Evolutionary conservation across 1,284 basidiomycete species (phyloP), one percentile per base, ranked within the genome.

Genomic region (Cryptococcus maquisensis): DNA sequence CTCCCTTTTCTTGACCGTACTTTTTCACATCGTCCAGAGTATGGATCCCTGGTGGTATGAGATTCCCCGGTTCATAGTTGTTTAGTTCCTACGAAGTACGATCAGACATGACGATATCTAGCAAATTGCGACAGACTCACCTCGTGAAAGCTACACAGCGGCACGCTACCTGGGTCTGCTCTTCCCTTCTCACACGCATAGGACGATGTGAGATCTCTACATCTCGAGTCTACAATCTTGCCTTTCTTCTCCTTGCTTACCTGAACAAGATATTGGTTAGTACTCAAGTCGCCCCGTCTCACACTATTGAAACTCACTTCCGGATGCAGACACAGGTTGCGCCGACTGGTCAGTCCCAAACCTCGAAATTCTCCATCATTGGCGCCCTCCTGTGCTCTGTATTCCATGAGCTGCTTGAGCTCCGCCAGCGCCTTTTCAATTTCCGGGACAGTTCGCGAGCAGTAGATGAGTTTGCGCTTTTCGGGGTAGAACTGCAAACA

Each of bases 381-480:
- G 52, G 83, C 82, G 47, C 81, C 77, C 64, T 77, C 86, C 63
- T 90, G 81, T 60, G 88, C 87, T 41, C 96, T 85, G 73, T 98
- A 98, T 36, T 85, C 85, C 86, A 99, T 92, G 39, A 99, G 78
- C 45, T 95, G 81, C 75, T 98, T 96, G 69, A 99, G 79, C 78
- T 99, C 96, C 1, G 93, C 86, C 46, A 99, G 80, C 0, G 96
- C 96, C 76, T 99, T 99, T 76, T 99, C 96, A 65, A 99, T 99
- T 78, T 99, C 96, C 6, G 96, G 96, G n/a, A 99, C 96, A 3
- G 96, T 99, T 70, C 96, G 94, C 23, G 96, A 98, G 77, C 96
- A 99, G 76, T 99, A 99, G 64, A 99, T 88, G 63, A 99, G 85
- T 75, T 98, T 98, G 60, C 96, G 83, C 59, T 87, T 86, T 8